Conservation (phyloP, 345 rosid species). For the Euphorbia peplus region DNA sequence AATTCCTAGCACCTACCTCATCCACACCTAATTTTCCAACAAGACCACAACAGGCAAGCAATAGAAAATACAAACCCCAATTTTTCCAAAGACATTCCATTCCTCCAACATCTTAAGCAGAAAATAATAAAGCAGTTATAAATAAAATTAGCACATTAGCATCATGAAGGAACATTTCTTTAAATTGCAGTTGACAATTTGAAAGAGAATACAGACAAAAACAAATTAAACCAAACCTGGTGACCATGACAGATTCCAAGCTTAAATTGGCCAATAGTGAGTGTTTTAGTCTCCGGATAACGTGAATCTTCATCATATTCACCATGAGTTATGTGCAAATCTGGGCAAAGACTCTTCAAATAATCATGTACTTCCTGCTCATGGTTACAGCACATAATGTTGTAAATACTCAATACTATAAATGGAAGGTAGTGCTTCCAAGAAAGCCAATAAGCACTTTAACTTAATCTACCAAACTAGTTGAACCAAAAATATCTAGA, state of each 20-base stretch:
- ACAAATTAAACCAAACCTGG: slow-evolving; percentile 49
- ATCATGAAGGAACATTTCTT: not conserved
- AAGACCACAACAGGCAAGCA: not conserved
- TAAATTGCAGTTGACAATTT: not conserved
- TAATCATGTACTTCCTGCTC: slow-evolving; percentile 89
- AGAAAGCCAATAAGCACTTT: not conserved
- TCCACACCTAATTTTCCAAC: too few species aligned
- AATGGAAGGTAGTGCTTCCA: slow-evolving; percentile 3
- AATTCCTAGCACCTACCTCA: too few species aligned
- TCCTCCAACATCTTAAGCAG: not conserved
- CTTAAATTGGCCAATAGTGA: slow-evolving; percentile 96
- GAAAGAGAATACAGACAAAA: not conserved
- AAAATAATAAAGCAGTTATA: not conserved
- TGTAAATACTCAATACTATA: not conserved
- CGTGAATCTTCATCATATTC: slow-evolving; percentile 82
- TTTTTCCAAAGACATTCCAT: not conserved
- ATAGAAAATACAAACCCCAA: not conserved
- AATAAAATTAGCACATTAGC: not conserved
- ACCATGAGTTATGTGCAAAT: slow-evolving; percentile 78
- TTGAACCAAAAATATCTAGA: not conserved
- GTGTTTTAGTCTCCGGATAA: slow-evolving; percentile 80
- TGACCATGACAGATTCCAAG: slow-evolving; percentile 92
- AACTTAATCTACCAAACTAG: not conserved
- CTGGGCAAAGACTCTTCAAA: slow-evolving; percentile 88
- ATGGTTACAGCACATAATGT: not conserved